Conservation (phyloP, 2,329 filamentous ascomycete genomes). For the Trichoderma oligosporum region DNA sequence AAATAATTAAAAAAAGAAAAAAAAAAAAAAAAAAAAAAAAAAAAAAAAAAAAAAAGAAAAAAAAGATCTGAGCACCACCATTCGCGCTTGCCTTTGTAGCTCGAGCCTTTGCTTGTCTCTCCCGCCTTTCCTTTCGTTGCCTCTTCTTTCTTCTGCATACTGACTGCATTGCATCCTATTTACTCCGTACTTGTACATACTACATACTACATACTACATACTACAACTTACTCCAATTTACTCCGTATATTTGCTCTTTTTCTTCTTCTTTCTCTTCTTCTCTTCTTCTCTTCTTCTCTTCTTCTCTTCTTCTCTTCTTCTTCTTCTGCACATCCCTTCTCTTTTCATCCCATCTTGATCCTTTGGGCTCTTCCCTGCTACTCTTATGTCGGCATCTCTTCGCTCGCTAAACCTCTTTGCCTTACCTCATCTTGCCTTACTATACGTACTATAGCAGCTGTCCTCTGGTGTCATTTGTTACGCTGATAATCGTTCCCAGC, state of each 20-base stretch:
- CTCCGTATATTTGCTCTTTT: constrained; percentile 13
- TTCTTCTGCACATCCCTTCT: constrained; percentile 22
- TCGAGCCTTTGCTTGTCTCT: not conserved
- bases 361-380: constrained; percentile 3
- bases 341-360: constrained; percentile 20
- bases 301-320: not conserved
- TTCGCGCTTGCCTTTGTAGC: constrained; percentile 14
- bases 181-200: not conserved
- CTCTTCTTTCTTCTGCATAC: not conserved
- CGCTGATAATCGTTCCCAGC: not conserved
- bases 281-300: constrained; percentile 17
- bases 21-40: too few relatives aligned
- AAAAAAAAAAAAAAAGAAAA: too few relatives aligned
- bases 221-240: too few relatives aligned
- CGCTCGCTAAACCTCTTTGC: not conserved
- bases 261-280: constrained; percentile 23
- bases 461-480: not conserved
- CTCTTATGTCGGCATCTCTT: not conserved
- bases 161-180: too few relatives aligned
- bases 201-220: too few relatives aligned
- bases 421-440: not conserved
- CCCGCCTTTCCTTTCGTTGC: constrained; percentile 1
- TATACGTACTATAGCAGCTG: not conserved
- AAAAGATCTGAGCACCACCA: too few relatives aligned
- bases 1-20: too few relatives aligned